Percentiles rank a stretch among this genome's conserved stretches.
These are phyloP conservation scores for Jatropha curcas DNA, from an alignment of 345 rosid genomes.

Conservation along the genomic window DNA sequence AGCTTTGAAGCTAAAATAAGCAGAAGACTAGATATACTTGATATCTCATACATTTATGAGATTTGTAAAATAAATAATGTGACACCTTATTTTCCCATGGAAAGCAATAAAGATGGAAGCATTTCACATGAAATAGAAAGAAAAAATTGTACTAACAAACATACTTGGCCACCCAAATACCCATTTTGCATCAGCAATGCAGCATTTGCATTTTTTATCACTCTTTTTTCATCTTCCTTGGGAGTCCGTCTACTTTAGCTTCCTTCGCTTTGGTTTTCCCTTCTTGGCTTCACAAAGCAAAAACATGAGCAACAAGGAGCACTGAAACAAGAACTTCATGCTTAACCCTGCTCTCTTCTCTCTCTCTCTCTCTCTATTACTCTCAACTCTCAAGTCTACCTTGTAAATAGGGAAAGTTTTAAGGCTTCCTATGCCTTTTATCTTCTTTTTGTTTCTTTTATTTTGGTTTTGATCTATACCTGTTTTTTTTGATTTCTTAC, in stretches of 20 bases:
- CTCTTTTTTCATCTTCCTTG: constrained; percentile 41
- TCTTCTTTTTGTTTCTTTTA: constrained; percentile 24
- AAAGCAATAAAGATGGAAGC: background rate
- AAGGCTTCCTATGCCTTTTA: constrained; percentile 16
- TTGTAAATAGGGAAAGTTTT: constrained; percentile 2
- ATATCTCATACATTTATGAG: background rate
- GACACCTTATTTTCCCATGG: constrained; percentile 1
- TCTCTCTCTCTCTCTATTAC: too few species aligned
- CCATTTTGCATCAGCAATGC: background rate
- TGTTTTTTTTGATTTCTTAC: background rate
- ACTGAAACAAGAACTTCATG: constrained; percentile 90
- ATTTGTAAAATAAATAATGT: background rate
- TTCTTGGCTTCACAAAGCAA: constrained; percentile 76
- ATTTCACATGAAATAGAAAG: background rate
- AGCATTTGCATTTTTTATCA: background rate
- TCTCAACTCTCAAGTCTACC: too few species aligned
- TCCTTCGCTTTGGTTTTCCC: constrained; percentile 58
- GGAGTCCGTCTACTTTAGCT: constrained; percentile 18
- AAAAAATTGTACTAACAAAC: constrained; percentile 1
- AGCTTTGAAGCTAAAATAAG: too few species aligned
- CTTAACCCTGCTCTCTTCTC: constrained; percentile 18
- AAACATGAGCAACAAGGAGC: constrained; percentile 86
- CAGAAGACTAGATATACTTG: background rate
- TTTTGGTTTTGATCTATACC: background rate
- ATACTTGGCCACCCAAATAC: background rate